Evolutionary conservation across 495 filamentous ascomycete genomes (phyloP), one percentile per base, ranked within the genome.

Genomic region (Penicillium canescens): DNA sequence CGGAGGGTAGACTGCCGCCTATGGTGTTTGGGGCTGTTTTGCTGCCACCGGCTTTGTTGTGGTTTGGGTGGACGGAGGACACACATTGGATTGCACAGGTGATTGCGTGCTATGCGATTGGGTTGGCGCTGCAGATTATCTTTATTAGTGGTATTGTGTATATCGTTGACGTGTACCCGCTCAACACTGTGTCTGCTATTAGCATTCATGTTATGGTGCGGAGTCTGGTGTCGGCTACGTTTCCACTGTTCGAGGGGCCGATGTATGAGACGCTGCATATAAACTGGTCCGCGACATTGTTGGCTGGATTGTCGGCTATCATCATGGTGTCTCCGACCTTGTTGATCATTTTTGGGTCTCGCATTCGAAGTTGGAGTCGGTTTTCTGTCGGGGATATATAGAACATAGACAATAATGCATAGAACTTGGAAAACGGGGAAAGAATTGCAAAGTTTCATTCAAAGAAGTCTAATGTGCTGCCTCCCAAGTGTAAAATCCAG

Each of bases 141-240:
- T 70, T 66, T 53, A 66, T 66, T 42, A 57, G 48, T 6, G 62
- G 65, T 9, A 58, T 68, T 35, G 83, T 77, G 20, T 85, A 83
- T 53, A 70, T 84, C 38, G 69, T 83, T 52, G 81, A 86, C 55
- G 69, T 72, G 34, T 87, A 86, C 53, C 48, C 69, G n/a, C 47
- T 74, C 53, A 66, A 77, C 42, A 71, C 73, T 5, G 75, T 76
- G 48, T 75, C 79, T 0, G 83, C 85, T 1, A 73, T 86, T 8
- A 80, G 79, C 4, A 84, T 84, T 13, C 87, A 86, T 49, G 86
- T 84, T 1, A 82, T 87, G 52, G 49, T 88, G 46, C 65, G 86
- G 12, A 80, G 75, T 18, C 66, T 79, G 46, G 82, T 86, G 46
- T 82, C 76, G 0, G 84, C 68, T 1, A 62, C 54, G 0, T 68